Evolutionary conservation across 805 yeast species (phyloP).

Genomic region (Yamadazyma kitorensis): DNA sequence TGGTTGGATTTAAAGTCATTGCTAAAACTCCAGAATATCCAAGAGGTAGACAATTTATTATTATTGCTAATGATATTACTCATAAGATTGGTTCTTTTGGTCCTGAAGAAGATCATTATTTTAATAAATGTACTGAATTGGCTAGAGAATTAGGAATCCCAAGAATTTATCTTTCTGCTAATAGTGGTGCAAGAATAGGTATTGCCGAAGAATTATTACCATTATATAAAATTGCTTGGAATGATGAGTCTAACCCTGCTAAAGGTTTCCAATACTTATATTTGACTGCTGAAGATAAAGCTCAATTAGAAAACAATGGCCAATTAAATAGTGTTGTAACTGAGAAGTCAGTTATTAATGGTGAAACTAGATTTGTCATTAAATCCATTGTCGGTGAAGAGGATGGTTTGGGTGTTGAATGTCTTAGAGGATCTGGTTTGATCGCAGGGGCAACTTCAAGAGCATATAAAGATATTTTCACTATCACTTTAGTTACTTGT

Average conservation of each 20-base stretch:
- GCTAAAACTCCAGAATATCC: conserved; percentile 98
- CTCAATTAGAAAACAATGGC: conserved; percentile 54
- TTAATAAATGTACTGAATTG: conserved; percentile 86
- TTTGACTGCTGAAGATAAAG: conserved; percentile 65
- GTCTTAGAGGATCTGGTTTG: conserved; percentile 95
- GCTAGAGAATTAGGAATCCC: conserved; percentile 93
- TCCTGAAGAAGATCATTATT: conserved; percentile 90
- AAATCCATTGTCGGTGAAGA: conserved; percentile 88
- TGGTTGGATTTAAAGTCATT: conserved; percentile 92
- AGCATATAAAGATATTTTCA: conserved; percentile 96
- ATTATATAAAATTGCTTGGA: conserved; percentile 90
- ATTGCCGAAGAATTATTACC: conserved; percentile 95
- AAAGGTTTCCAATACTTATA: conserved; percentile 92
- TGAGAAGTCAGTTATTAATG: conserved; percentile 78
- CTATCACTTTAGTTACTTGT: conserved; percentile 97
- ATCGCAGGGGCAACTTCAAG: conserved; percentile 98
- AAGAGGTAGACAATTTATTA: conserved; percentile 86
- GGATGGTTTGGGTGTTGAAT: conserved; percentile 98
- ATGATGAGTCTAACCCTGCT: conserved; percentile 64
- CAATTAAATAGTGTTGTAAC: conserved; percentile 63
- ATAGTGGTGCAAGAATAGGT: conserved; percentile 99
- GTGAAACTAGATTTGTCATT: conserved; percentile 79
- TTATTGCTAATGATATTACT: conserved; percentile 96
- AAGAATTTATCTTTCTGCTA: conserved; percentile 92
- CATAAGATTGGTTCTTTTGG: conserved; percentile 99